Evolutionary conservation across 139 green algal species (phyloP), one percentile per base, ranked within the genome.

Genomic region (Dunaliella primolecta): DNA sequence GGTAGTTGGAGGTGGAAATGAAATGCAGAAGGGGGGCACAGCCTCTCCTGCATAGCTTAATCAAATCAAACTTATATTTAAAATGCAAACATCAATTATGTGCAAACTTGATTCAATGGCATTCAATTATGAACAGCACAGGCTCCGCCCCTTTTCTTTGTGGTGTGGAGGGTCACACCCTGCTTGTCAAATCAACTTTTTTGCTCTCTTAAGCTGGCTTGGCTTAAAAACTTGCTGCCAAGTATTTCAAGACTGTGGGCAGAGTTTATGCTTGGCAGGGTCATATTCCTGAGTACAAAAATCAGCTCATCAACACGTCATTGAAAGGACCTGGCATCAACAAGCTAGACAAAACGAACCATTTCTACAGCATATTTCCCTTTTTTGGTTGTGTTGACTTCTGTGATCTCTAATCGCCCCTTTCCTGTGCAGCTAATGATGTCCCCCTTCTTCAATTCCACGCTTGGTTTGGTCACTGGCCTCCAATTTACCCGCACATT

Each of bases 401-500:
- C 46, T 80, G 71, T 81, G 0, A 98, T 83, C 86, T 97, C 93
- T 21, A 96, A n/a, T 29, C 95, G 80, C 2, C 95, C 95, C 84
- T 96, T 97, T 55, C 94, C 94, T 0, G 78, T 82, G 33, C 83
- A 88, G n/a, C 85, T 92, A 34, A 98, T 90, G 24, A 96, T 84
- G 78, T 98, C 95, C 0, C 93, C 94, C 34, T 83, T 79, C 83
- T 92, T 90, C 0, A 98, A 86, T 30, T 89, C 85, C 0, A 75
- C 36, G 38, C 84, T 93, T 1, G 92, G 34, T 86, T 96, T 97
- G 78, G 80, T 82, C 1, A 75, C 89, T 0, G 81, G 55, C n/a
- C 84, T 86, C 95, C 95, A 98, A 80, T 98, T 97, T 1, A 98
- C 83, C 0, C 88, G 75, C 55, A 89, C 85, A 78, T 87, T 88